These are phyloP conservation scores for Colletotrichum eleusines DNA, from an alignment of 2,329 filamentous ascomycete species.

Conservation along the genomic window DNA sequence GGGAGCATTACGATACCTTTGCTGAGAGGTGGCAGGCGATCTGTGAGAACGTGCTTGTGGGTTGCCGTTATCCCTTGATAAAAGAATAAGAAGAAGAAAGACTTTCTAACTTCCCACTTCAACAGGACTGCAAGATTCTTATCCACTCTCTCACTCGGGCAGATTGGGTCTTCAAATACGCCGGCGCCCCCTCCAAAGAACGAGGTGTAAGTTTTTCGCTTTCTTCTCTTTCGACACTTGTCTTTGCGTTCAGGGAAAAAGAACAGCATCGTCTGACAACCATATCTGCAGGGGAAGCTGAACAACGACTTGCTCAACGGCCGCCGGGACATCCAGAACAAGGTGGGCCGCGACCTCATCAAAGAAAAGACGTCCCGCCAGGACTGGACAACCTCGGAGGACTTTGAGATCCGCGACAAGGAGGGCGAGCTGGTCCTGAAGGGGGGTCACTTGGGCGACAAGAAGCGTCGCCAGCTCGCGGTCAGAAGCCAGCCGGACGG, in stretches of 20 bases:
- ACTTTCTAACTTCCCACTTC: neutral
- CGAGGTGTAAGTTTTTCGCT: neutral
- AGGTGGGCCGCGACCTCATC: conserved; percentile 27
- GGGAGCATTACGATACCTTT: conserved; percentile 14
- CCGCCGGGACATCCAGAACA: conserved; percentile 16
- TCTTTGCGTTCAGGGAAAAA: neutral
- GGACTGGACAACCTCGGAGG: conserved; percentile 11
- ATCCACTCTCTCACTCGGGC: conserved; percentile 21
- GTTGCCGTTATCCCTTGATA: neutral
- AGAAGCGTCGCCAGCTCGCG: neutral
- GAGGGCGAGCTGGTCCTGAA: neutral
- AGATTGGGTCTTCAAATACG: conserved; percentile 26
- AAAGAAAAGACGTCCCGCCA: neutral
- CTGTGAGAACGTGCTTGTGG: neutral
- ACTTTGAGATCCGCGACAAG: conserved; percentile 18
- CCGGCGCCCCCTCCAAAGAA: conserved; percentile 15
- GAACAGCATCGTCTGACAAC: too few relatives aligned
- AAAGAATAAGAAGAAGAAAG: too few relatives aligned
- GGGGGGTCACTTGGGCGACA: conserved; percentile 9
- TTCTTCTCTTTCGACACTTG: neutral
- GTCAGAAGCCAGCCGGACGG: neutral
- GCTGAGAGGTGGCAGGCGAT: conserved; percentile 8
- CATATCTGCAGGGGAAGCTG: conserved; percentile 15
- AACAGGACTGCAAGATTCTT: conserved; percentile 22
- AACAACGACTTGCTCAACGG: conserved; percentile 32